These are phyloP conservation scores for Coniosporium apollinis DNA, from an alignment of 495 filamentous ascomycete genomes.

Conservation along the genomic window DNA sequence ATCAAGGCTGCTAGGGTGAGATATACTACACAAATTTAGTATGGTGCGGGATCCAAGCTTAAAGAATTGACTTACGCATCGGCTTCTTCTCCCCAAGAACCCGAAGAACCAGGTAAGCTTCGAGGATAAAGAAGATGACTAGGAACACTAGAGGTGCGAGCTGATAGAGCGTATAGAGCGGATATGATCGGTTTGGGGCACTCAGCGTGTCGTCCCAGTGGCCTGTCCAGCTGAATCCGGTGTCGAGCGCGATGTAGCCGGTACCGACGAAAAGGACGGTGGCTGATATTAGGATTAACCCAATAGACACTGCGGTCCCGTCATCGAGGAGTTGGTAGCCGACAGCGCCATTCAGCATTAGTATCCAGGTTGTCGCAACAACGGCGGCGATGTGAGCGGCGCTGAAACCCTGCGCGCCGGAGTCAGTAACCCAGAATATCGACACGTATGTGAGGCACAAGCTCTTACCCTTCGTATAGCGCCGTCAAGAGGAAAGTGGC, in stretches of 20 bases:
- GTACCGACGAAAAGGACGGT: constrained; percentile 68
- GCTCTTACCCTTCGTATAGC: constrained; percentile 52
- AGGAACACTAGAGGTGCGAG: constrained; percentile 80
- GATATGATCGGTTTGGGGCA: constrained; percentile 46
- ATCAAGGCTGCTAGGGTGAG: constrained; percentile 54
- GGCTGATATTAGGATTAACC: constrained; percentile 53
- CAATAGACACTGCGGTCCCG: constrained; percentile 70
- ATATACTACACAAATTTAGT: constrained; percentile 43
- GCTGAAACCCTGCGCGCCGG: constrained; percentile 52
- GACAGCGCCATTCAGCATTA: constrained; percentile 82
- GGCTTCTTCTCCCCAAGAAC: constrained; percentile 75
- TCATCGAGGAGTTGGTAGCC: constrained; percentile 92
- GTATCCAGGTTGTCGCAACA: constrained; percentile 72
- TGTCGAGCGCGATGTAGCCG: constrained; percentile 91
- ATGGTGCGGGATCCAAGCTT: not conserved
- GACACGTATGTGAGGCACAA: too few species aligned
- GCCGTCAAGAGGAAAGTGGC: constrained; percentile 59
- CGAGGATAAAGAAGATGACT: constrained; percentile 64
- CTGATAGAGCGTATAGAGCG: constrained; percentile 87
- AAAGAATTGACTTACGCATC: constrained; percentile 59
- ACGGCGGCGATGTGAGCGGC: constrained; percentile 88
- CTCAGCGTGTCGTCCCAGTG: constrained; percentile 46
- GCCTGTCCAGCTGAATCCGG: constrained; percentile 69
- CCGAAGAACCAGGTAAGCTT: constrained; percentile 63
- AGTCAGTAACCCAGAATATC: too few species aligned